These are phyloP conservation scores for Xylaria sp. DNA, from an alignment of 2,329 filamentous ascomycete genomes.

Conservation along the genomic window DNA sequence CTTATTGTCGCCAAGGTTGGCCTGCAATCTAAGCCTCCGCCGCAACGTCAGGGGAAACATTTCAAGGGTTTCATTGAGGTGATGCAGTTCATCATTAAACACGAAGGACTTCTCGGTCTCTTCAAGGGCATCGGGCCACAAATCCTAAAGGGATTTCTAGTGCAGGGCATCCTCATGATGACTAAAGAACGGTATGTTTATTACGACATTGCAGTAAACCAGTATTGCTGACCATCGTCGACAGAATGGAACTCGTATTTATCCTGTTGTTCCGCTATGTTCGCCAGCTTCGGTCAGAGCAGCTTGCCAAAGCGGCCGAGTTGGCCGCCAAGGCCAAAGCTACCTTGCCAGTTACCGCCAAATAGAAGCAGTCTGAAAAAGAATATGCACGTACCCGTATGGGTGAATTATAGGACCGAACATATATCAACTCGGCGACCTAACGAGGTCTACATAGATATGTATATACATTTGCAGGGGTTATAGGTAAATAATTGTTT, in stretches of 20 bases:
- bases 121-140: conserved; percentile 98
- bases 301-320: conserved; percentile 74
- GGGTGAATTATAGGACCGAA: neutral
- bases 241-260: conserved; percentile 87
- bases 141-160: conserved; percentile 89
- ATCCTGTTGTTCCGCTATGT: conserved; percentile 87
- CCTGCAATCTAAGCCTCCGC: conserved; percentile 90
- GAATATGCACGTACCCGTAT: neutral
- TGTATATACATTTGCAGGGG: conserved; percentile 4
- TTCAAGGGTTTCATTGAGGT: conserved; percentile 96
- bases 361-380: conserved; percentile 46
- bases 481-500: conserved; percentile 11
- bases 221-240: conserved; percentile 28
- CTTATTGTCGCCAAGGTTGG: conserved; percentile 98
- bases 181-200: conserved; percentile 85
- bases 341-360: conserved; percentile 53
- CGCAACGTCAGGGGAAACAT: conserved; percentile 84
- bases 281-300: conserved; percentile 74
- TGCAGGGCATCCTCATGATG: conserved; percentile 99
- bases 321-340: conserved; percentile 70
- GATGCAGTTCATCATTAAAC: conserved; percentile 90
- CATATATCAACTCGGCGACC: conserved; percentile 4
- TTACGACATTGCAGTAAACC: neutral
- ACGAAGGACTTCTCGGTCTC: conserved; percentile 84
- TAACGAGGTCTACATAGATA: neutral